Percentiles rank a stretch among this genome's conserved stretches.
Conservation (phyloP, 148 eudicot genomes). For the Camellia sinensis region DNA sequence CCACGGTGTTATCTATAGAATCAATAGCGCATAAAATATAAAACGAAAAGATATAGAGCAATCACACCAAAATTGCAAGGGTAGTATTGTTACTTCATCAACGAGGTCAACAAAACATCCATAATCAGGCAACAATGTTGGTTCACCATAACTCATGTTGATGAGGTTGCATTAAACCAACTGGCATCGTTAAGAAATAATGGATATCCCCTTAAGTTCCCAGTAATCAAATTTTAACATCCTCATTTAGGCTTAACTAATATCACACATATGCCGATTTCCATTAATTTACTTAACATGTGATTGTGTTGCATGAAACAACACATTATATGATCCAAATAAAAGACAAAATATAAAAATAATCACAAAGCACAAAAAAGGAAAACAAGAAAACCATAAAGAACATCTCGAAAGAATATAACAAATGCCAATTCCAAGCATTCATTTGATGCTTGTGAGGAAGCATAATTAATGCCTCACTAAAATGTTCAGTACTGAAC, state of each 20-base stretch:
- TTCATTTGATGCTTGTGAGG: neutral
- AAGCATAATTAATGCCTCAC: neutral
- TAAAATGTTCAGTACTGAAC: neutral
- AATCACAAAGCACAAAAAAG: neutral
- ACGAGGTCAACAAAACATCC: slow-evolving; percentile 98
- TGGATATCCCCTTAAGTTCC: neutral
- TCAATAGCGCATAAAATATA: slow-evolving; percentile 1
- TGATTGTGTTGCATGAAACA: neutral
- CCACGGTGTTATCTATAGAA: slow-evolving; percentile 6
- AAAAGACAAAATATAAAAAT: neutral
- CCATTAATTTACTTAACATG: neutral
- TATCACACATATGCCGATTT: neutral
- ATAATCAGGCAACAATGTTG: slow-evolving; percentile 86
- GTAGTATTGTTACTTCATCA: slow-evolving; percentile 57
- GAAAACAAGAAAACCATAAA: neutral
- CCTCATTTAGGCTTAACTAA: neutral
- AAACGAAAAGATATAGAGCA: neutral
- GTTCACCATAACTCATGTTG: slow-evolving; percentile 98
- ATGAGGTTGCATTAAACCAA: slow-evolving; percentile 72
- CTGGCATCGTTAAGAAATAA: neutral
- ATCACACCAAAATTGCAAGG: neutral
- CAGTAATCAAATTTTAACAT: neutral
- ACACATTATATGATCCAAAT: neutral
- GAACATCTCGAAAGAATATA: neutral
- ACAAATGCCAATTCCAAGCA: neutral